These are phyloP conservation scores for Lachancea quebecensis DNA, from an alignment of 805 yeast species.

Conservation along the genomic window DNA sequence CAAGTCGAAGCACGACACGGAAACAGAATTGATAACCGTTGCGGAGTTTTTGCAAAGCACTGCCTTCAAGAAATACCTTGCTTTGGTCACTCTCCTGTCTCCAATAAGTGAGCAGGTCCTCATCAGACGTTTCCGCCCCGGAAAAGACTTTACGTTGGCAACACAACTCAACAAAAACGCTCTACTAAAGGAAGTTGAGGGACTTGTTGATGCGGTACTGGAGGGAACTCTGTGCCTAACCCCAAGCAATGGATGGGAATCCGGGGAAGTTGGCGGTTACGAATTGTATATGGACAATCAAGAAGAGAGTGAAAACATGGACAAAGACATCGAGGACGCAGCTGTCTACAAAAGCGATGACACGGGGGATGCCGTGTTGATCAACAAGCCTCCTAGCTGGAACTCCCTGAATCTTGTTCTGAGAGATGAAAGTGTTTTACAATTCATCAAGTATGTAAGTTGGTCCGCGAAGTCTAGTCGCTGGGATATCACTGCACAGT, in stretches of 20 bases:
- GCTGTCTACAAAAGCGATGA: constrained; percentile 63
- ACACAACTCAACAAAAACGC: constrained; percentile 45
- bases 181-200: constrained; percentile 28
- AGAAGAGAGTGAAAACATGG: constrained; percentile 39
- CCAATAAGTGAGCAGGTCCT: constrained; percentile 62
- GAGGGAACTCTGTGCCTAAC: constrained; percentile 83
- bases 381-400: constrained; percentile 78
- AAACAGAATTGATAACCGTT: constrained; percentile 42
- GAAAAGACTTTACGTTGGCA: constrained; percentile 87
- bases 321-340: constrained; percentile 61
- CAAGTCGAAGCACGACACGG: constrained; percentile 27
- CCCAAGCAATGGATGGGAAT: constrained; percentile 74
- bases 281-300: constrained; percentile 78
- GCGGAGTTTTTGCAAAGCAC: constrained; percentile 52
- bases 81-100: constrained; percentile 50
- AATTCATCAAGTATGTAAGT: constrained; percentile 89
- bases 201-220: constrained; percentile 41
- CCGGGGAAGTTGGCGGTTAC: constrained; percentile 91
- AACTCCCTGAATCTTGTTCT: constrained; percentile 70
- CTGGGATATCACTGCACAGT: constrained; percentile 81
- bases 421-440: constrained; percentile 79
- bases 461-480: constrained; percentile 82
- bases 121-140: constrained; percentile 88
- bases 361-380: constrained; percentile 68
- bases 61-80: constrained; percentile 66